A percentile compares a stretch with the other conserved stretches of the same genome.
phyloP scores from a whole-genome alignment of 2,329 filamentous ascomycete species.

The Lomentospora prolificans region DNA sequence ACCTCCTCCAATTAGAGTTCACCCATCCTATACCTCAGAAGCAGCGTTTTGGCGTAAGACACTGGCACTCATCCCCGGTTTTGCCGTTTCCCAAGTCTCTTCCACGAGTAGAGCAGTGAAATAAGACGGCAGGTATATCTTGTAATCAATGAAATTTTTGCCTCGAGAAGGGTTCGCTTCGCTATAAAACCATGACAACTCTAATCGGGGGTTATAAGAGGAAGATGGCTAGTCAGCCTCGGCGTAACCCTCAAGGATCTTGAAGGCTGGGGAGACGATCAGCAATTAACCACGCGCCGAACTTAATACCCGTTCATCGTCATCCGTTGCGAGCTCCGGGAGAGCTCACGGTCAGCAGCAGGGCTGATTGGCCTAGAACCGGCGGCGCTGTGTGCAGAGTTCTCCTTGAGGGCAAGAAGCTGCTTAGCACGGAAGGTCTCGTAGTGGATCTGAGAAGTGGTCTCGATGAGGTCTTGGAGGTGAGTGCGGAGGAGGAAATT shows the following conservation, averaged over 20 bases:
- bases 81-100: background rate
- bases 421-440: conserved; percentile 99
- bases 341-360: conserved; percentile 86
- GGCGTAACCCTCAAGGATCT: background rate
- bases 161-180: conserved; percentile 4
- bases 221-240: background rate
- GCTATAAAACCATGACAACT: conserved; percentile 8
- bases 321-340: conserved; percentile 93
- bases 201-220: background rate
- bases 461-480: conserved; percentile 97
- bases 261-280: conserved; percentile 6
- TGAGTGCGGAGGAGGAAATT: conserved; percentile 98
- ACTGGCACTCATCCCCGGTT: background rate
- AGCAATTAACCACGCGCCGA: background rate
- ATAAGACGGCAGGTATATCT: conserved; percentile 1
- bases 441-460: conserved; percentile 99
- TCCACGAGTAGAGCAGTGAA: background rate
- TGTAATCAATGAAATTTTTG: conserved; percentile 1
- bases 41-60: background rate
- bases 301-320: conserved; percentile 96
- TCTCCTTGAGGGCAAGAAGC: conserved; percentile 94
- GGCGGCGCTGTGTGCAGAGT: conserved; percentile 82
- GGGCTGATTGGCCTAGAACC: conserved; percentile 88
- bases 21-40: conserved; percentile 9
- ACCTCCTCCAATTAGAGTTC: conserved; percentile 11